Evolutionary conservation across 305 asterid species (phyloP).

Genomic region (Striga hermonthica): DNA sequence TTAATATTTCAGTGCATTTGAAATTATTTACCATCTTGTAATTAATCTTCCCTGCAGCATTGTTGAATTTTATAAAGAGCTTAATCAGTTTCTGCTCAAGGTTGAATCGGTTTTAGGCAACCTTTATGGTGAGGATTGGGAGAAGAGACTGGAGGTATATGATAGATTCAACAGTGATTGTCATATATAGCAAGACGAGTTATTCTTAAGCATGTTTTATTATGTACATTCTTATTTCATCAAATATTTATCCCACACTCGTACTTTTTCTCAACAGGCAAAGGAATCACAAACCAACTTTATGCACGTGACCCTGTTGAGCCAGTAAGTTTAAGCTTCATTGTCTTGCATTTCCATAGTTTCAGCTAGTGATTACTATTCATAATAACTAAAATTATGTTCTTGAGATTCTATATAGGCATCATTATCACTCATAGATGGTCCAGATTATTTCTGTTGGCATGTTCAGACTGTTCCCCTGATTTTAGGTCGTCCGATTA

Average conservation of each 20-base stretch:
- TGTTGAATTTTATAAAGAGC: conserved; percentile 81
- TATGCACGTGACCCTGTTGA: conserved; percentile 71
- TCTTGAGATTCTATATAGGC: conserved; percentile 12
- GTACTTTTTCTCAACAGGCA: conserved; percentile 48
- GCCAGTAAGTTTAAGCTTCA: conserved; percentile 63
- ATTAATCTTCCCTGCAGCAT: conserved; percentile 47
- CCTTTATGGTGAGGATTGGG: conserved; percentile 79
- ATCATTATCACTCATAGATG: conserved; percentile 15
- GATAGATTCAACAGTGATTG: conserved; percentile 32
- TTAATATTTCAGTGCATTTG: background rate
- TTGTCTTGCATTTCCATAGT: conserved; percentile 16
- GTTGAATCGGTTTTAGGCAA: conserved; percentile 64
- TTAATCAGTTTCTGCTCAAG: conserved; percentile 71
- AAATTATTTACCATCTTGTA: conserved; percentile 7
- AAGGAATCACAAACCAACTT: conserved; percentile 86
- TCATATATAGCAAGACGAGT: conserved; percentile 15
- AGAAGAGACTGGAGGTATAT: conserved; percentile 79
- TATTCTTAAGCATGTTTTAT: conserved; percentile 16
- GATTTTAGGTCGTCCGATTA: too few relatives aligned
- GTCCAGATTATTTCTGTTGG: background rate
- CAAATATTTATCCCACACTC: conserved; percentile 25
- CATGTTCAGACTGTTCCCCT: too few relatives aligned
- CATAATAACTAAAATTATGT: conserved; percentile 12
- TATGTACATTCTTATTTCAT: conserved; percentile 3
- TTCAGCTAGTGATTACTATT: conserved; percentile 21